Conservation (phyloP, 768 basidiomycete genomes). For the Leccinum boreale region DNA sequence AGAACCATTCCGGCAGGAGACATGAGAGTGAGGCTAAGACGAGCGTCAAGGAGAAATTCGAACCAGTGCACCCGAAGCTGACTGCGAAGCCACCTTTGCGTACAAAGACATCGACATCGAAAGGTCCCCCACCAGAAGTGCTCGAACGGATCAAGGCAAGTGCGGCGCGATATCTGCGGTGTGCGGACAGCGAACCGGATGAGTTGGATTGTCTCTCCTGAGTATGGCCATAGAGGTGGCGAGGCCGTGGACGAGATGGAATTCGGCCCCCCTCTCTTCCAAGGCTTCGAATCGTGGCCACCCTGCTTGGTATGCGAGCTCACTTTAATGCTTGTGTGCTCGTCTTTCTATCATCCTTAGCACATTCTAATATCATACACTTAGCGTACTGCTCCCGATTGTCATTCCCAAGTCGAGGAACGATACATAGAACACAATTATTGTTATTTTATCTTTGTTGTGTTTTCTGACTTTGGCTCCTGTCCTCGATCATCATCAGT, state of each 20-base stretch:
- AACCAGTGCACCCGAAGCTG: not conserved
- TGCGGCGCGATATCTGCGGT: constrained; percentile 14
- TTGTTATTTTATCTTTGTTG: not conserved
- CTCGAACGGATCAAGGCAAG: constrained; percentile 37
- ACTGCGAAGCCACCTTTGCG: constrained; percentile 1
- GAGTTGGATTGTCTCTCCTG: constrained; percentile 46
- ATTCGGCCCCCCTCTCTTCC: not conserved
- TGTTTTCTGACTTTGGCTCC: not conserved
- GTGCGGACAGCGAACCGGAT: constrained; percentile 38
- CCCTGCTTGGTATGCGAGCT: not conserved
- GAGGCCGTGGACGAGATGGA: not conserved
- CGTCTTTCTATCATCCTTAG: not conserved
- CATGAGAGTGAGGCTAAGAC: not conserved
- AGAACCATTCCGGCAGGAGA: constrained; percentile 23
- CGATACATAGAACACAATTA: not conserved
- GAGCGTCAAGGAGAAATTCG: not conserved
- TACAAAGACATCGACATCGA: constrained; percentile 13
- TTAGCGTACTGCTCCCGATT: not conserved
- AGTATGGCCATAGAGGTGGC: constrained; percentile 8
- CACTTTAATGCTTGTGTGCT: not conserved
- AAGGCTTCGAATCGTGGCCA: not conserved
- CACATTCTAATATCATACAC: not conserved
- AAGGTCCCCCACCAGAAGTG: constrained; percentile 39
- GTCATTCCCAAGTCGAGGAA: not conserved
- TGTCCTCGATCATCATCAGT: not conserved